Evolutionary conservation across 2,329 filamentous ascomycete species (phyloP).

Genomic region (Venturia asperata): DNA sequence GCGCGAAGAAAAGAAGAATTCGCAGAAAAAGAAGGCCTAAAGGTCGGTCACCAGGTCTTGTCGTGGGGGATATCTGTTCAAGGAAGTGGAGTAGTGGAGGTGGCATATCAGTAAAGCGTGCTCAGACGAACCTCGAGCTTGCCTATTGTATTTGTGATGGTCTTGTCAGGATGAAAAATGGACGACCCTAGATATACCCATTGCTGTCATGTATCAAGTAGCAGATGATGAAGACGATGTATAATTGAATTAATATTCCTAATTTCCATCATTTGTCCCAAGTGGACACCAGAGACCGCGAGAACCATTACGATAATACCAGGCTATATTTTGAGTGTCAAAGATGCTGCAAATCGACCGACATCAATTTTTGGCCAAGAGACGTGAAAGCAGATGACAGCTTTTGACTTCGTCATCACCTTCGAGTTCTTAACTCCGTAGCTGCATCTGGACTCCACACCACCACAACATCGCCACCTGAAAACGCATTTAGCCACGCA

Average conservation of each 20-base stretch:
- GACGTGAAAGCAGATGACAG: too few relatives aligned
- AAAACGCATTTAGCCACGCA: background rate
- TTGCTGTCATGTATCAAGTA: background rate
- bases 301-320: too few relatives aligned
- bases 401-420: too few relatives aligned
- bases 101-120: background rate
- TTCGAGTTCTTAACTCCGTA: background rate
- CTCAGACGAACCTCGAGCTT: background rate
- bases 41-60: background rate
- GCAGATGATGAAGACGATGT: background rate
- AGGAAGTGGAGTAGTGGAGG: background rate
- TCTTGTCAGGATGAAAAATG: conserved; percentile 3
- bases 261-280: too few relatives aligned
- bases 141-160: background rate
- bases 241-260: background rate
- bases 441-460: background rate
- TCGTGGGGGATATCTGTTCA: background rate
- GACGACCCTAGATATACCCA: conserved; percentile 8
- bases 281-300: too few relatives aligned
- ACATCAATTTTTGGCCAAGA: too few relatives aligned
- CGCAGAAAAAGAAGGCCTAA: conserved; percentile 12
- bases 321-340: too few relatives aligned
- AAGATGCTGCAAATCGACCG: too few relatives aligned
- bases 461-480: background rate
- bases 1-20: conserved; percentile 41